These are phyloP conservation scores for Rhododendron griersonianum DNA, from an alignment of 148 eudicot species.

Conservation along the genomic window DNA sequence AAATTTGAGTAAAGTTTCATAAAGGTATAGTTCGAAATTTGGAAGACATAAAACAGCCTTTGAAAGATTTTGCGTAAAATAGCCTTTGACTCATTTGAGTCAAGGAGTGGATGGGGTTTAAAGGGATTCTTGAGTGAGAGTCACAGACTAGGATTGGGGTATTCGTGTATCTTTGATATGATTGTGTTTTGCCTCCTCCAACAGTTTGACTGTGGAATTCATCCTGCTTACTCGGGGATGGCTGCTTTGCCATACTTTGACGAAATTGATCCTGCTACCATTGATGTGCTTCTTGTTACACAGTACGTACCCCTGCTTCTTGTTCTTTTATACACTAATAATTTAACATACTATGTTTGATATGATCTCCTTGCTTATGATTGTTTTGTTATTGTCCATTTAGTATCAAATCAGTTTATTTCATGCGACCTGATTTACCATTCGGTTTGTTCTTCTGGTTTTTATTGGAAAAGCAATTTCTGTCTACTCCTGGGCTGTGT, in stretches of 20 bases:
- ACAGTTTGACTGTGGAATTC: constrained; percentile 61
- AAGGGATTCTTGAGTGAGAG: background rate
- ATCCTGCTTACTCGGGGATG: constrained; percentile 92
- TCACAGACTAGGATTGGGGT: background rate
- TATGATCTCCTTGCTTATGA: background rate
- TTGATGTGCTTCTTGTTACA: constrained; percentile 88
- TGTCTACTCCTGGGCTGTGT: background rate
- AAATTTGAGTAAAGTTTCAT: background rate
- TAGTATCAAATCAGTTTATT: background rate
- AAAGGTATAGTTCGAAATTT: background rate
- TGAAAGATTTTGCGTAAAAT: background rate
- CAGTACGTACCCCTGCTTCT: constrained; percentile 46
- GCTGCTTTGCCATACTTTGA: constrained; percentile 95
- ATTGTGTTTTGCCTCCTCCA: background rate
- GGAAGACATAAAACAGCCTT: background rate
- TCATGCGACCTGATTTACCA: background rate
- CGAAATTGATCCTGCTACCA: constrained; percentile 84
- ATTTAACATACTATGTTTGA: background rate
- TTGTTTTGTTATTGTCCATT: background rate
- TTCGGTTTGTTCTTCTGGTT: background rate
- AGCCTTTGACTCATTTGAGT: background rate
- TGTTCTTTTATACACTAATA: background rate
- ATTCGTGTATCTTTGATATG: background rate
- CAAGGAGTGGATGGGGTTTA: background rate
- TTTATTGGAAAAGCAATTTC: background rate